phyloP scores from a whole-genome alignment of 2,329 filamentous ascomycete genomes.

The Scedosporium apiospermum region DNA sequence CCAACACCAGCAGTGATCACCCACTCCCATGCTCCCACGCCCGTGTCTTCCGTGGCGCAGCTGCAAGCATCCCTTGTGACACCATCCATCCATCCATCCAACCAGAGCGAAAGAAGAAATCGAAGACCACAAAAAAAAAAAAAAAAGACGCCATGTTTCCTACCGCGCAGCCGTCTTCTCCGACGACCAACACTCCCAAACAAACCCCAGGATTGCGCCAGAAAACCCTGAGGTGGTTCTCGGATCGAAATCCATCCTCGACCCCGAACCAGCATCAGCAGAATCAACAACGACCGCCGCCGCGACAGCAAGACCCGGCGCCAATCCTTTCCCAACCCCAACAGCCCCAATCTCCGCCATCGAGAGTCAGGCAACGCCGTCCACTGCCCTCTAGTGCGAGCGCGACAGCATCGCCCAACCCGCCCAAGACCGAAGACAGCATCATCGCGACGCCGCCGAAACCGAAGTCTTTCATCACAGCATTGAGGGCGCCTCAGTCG shows the following conservation, averaged over 20 bases:
- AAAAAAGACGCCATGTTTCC: not conserved
- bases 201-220: not conserved
- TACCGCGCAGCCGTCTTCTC: not conserved
- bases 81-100: not conserved
- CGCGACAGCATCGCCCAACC: not conserved
- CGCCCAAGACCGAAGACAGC: not conserved
- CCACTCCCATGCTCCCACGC: not conserved
- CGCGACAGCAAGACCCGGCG: not conserved
- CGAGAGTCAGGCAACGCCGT: not conserved
- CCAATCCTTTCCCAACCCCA: not conserved
- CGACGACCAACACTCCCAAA: not conserved
- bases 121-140: not conserved
- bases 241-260: not conserved
- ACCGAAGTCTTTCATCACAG: not conserved
- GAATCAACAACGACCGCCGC: not conserved
- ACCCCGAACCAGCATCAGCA: not conserved
- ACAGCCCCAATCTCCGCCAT: not conserved
- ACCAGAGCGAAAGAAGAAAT: not conserved
- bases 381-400: not conserved
- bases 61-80: not conserved
- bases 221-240: not conserved
- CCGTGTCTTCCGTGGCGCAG: not conserved
- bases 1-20: too few species aligned
- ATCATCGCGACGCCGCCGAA: not conserved
- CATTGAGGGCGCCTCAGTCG: not conserved